Base-by-base conservation (phyloP, 306 rosid genomes). In the Cucurbita maxima region DNA sequence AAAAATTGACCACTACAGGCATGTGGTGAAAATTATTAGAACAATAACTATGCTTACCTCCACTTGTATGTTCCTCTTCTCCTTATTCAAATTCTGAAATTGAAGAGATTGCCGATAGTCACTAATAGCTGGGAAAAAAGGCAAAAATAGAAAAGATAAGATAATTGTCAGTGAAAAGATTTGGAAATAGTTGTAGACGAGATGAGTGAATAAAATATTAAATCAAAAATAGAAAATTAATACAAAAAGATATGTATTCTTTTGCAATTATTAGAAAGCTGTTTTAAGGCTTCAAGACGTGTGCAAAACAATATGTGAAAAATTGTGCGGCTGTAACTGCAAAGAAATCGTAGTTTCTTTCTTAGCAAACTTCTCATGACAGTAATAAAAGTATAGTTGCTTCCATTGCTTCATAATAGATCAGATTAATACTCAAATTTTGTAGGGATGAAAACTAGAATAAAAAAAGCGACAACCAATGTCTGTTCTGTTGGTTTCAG, bases 51-150 rank as follows among this genome's bases (percentile, higher is more conserved):
- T 30, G 34, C 34, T 30, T 61, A 91, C 99, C 96, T 91, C 91
- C 81, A 95, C 34, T 51, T 80, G 90, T 80, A 95, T 95, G 82
- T 95, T 95, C 84, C 96, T 88, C 86, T 95, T 92, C 84, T 91
- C 97, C 75, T 95, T 95, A 77, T 91, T 89, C 79, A 95, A 81
- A 74, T 87, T 84, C 78, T 85, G 99, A 78, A 95, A 95, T 87
- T 95, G 99, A 75, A 95, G 96, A 52, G 99, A 95, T 75, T 95
- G 99, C 83, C 85, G 86, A 73, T 91, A 95, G 73, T 95, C 99
- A 73, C 99, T 95, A 77, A 87, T 48, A 58, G 99, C 99, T 95
- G 86, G 75, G 50, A 66, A 72, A 52, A 74, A 79, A 61, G 14
- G 55, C 47, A 61, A 36, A 56, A 50, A 4, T 18, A 74, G 34